These are phyloP conservation scores for Papilionanthe hybrid DNA, from an alignment of 116 monocot genomes.

Conservation along the genomic window DNA sequence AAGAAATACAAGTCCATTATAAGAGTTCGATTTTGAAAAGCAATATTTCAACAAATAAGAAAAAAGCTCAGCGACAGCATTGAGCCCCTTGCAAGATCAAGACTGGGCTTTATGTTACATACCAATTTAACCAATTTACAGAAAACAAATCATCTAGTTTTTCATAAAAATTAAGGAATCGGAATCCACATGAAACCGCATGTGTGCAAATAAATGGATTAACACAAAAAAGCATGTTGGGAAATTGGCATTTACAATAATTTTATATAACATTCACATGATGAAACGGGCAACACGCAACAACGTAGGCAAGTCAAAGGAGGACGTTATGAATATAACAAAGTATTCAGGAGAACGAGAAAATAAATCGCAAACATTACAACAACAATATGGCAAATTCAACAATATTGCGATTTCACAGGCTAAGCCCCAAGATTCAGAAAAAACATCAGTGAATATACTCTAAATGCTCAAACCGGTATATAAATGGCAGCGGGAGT, in stretches of 20 bases:
- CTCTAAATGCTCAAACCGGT: not conserved
- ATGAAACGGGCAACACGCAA: not conserved
- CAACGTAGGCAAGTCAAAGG: not conserved
- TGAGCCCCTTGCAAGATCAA: not conserved
- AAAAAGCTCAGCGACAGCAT: not conserved
- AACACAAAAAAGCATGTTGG: not conserved
- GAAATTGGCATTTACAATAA: not conserved
- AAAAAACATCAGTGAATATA: not conserved
- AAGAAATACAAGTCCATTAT: conserved; percentile 3
- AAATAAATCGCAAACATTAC: not conserved
- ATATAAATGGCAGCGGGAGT: not conserved
- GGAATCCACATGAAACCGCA: not conserved
- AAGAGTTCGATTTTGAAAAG: not conserved
- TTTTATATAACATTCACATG: not conserved
- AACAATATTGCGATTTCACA: not conserved
- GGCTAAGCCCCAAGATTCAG: not conserved
- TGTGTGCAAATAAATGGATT: not conserved
- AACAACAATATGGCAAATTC: not conserved
- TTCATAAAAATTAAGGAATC: not conserved
- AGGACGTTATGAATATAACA: not conserved
- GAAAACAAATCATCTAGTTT: too few relatives aligned
- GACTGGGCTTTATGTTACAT: not conserved
- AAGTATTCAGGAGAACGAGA: not conserved
- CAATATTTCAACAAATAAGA: not conserved
- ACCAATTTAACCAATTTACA: not conserved